Percentiles rank a stretch among this genome's conserved stretches.
phyloP scores from a whole-genome alignment of 345 rosid species.

The Stellera chamaejasme region DNA sequence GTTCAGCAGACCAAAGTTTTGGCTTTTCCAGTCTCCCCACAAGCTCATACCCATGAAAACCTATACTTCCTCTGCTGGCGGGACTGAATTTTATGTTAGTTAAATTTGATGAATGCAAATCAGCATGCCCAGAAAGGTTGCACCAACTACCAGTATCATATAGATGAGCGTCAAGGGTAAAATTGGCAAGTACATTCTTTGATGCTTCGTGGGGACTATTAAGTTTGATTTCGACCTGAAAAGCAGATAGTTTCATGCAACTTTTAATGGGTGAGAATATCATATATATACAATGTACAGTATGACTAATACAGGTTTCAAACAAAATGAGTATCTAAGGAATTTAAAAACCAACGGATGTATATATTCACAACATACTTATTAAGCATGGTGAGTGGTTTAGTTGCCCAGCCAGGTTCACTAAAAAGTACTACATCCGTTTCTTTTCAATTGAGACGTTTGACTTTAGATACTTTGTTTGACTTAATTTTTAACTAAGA shows the following conservation, averaged over 20 bases:
- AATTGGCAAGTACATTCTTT: constrained; percentile 47
- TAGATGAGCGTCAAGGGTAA: constrained; percentile 64
- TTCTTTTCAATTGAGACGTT: too few relatives aligned
- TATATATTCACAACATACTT: too few relatives aligned
- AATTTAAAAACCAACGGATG: too few relatives aligned
- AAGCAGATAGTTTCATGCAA: not conserved
- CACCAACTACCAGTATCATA: constrained; percentile 70
- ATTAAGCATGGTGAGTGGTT: too few relatives aligned
- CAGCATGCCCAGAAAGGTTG: constrained; percentile 25
- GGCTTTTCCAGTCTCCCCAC: constrained; percentile 70
- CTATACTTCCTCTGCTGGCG: constrained; percentile 33
- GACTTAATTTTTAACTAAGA: too few relatives aligned
- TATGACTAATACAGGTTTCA: too few relatives aligned
- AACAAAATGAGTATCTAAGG: too few relatives aligned
- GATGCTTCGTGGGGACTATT: constrained; percentile 47
- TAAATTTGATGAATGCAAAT: constrained; percentile 51
- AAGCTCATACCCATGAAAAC: constrained; percentile 69
- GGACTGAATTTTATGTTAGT: constrained; percentile 46
- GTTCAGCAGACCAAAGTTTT: constrained; percentile 94
- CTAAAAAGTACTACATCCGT: too few relatives aligned
- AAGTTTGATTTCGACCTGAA: constrained; percentile 89
- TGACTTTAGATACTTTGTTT: too few relatives aligned
- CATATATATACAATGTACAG: too few relatives aligned
- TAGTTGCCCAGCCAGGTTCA: too few relatives aligned
- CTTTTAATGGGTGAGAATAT: constrained; percentile 1